Base-by-base conservation (phyloP, 306 rosid species). In the Carpinus fangiana region DNA sequence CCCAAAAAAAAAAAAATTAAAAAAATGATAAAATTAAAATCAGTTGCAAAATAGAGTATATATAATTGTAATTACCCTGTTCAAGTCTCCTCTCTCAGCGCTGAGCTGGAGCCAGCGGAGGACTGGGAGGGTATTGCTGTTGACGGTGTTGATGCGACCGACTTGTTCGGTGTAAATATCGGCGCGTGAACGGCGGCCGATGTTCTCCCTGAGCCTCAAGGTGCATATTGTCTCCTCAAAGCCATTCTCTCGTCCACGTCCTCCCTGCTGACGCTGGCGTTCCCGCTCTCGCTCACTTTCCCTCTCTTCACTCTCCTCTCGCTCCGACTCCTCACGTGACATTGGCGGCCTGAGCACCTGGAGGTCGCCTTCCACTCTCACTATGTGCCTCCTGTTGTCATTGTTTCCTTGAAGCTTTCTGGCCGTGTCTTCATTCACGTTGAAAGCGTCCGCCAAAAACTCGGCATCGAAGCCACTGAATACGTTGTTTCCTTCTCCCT, bases 151-250 rank as follows among this genome's bases (percentile, higher is more conserved):
- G 71, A 89, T 77, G 21, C 92, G 85, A 20, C 89, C 92, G 0
- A 83, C 90, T 50, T 43, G 67, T 0, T 90, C 86, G 61, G 77
- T 86, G 72, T 82, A 89, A 60, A 86, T 48, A 28, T 89, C 86
- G 0, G 90, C 87, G 0, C 78, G 78, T 23, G 80, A 51, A 20
- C 83, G 81, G 1, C 60, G 78, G 1, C 78, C 80, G 11, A 89
- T 86, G 82, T 86, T 84, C 80, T 82, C 84, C 0, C 0, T 28
- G 14, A 86, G 56, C 78, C 74, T 86, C n/a, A 43, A 0, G 6
- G 80, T 57, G 84, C 92, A 88, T 1, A 82, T 12, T 0, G 82
- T 86, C 66, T 84, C 90, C 11, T 84, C 90, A 0, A 86, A 5
- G 0, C 86, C 88, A 14, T 86, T 78, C 4, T 23, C 65, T 21